Conservation (phyloP, 495 filamentous ascomycete species). For the Tuber magnatum region DNA sequence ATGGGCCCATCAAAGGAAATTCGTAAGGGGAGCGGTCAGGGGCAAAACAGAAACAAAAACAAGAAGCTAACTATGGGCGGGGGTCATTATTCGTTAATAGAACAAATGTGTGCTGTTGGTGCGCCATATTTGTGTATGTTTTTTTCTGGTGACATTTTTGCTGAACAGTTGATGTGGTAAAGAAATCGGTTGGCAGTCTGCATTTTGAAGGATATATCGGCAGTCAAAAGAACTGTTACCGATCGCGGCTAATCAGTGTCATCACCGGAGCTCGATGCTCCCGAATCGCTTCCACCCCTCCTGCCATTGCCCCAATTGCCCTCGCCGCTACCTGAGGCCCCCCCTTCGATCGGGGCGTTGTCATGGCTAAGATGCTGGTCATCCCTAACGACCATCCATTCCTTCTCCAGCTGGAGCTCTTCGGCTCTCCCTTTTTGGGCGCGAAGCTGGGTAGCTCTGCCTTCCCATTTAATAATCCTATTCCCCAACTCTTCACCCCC, state of each 20-base stretch:
- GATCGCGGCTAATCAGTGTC: background rate
- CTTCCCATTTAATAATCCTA: constrained; percentile 28
- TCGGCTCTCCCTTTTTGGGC: constrained; percentile 30
- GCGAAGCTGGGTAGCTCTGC: constrained; percentile 24
- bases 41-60: background rate
- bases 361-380: background rate
- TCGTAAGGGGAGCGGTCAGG: background rate
- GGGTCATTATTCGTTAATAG: background rate
- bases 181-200: background rate
- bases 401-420: constrained; percentile 26
- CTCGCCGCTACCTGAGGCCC: background rate
- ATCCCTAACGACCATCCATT: constrained; percentile 2
- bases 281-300: background rate
- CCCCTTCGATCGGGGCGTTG: background rate
- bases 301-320: background rate
- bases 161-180: background rate
- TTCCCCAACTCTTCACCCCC: constrained; percentile 23
- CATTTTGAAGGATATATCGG: background rate
- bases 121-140: background rate
- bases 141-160: background rate
- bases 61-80: background rate
- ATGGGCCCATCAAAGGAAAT: background rate
- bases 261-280: background rate
- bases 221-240: background rate
- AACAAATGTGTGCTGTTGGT: background rate